Evolutionary conservation across 176 grass and related monocot species (phyloP).

Genomic region (sorghum (Sorghum bicolor)): DNA sequence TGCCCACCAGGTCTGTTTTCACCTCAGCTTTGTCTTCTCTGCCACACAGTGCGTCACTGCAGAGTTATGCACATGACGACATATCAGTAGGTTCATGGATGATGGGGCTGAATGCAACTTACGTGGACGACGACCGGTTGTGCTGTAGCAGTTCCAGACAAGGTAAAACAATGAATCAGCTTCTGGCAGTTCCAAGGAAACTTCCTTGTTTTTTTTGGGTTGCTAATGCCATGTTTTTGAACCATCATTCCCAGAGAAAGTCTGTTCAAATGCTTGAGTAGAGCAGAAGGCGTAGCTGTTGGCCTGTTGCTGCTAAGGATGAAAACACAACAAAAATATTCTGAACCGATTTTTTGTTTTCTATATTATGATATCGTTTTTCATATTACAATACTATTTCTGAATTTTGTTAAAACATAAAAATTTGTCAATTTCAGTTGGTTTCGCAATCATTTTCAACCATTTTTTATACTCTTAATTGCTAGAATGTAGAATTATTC

Average conservation of each 20-base stretch:
- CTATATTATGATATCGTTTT: no score
- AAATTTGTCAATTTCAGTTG: no score
- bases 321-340: no score
- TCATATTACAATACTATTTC: no score
- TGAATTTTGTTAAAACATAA: no score
- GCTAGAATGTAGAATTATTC: no score
- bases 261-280: conserved; percentile 45
- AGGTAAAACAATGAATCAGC: conserved; percentile 31
- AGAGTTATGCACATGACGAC: conserved; percentile 85
- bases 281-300: not conserved
- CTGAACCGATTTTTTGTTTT: no score
- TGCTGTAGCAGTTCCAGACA: conserved; percentile 86
- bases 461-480: no score
- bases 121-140: conserved; percentile 76
- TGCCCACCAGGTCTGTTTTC: not conserved
- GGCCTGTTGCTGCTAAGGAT: not conserved
- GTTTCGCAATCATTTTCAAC: no score
- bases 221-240: not conserved
- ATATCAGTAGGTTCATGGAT: conserved; percentile 94
- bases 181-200: not conserved
- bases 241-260: conserved; percentile 39
- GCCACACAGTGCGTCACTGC: conserved; percentile 63
- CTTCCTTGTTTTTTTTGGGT: not conserved
- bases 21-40: not conserved
- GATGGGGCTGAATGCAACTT: conserved; percentile 87